phyloP scores from a whole-genome alignment of 2,329 filamentous ascomycete species.

The Colletotrichum endophyticum region DNA sequence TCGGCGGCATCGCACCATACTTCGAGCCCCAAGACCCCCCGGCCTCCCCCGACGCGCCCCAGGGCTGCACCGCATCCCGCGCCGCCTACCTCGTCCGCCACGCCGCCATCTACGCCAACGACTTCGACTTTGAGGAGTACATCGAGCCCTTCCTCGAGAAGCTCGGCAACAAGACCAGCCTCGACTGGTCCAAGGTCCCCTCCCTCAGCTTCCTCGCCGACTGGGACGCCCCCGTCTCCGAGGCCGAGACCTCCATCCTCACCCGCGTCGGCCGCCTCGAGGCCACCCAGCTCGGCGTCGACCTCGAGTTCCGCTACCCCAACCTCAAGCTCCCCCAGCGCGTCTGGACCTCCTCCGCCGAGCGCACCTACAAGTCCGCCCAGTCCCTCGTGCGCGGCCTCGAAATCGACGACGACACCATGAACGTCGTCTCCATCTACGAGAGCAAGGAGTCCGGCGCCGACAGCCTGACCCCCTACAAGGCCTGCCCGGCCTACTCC shows the following conservation, averaged over 20 bases:
- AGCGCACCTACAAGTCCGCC: slow-evolving; percentile 64
- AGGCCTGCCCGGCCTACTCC: slow-evolving; percentile 67
- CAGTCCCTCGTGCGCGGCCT: slow-evolving; percentile 63
- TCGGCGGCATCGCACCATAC: slow-evolving; percentile 62
- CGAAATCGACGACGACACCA: slow-evolving; percentile 55
- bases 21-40: slow-evolving; percentile 59
- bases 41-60: slow-evolving; percentile 45
- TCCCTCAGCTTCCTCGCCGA: slow-evolving; percentile 59
- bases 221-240: slow-evolving; percentile 63
- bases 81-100: slow-evolving; percentile 64
- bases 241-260: slow-evolving; percentile 61
- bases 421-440: slow-evolving; percentile 59
- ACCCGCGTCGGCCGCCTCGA: slow-evolving; percentile 67
- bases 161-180: slow-evolving; percentile 57
- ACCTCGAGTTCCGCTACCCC: slow-evolving; percentile 64
- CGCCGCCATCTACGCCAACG: slow-evolving; percentile 65
- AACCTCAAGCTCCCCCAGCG: slow-evolving; percentile 55
- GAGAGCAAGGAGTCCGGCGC: slow-evolving; percentile 64
- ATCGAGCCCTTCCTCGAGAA: slow-evolving; percentile 63
- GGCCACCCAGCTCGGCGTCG: slow-evolving; percentile 62
- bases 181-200: slow-evolving; percentile 62
- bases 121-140: slow-evolving; percentile 62
- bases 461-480: slow-evolving; percentile 67
- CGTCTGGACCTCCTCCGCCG: slow-evolving; percentile 68
- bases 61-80: slow-evolving; percentile 53